Percentiles rank a stretch among this genome's conserved stretches.
phyloP scores from a whole-genome alignment of 2,329 filamentous ascomycete species.

The Colletotrichum tropicale region DNA sequence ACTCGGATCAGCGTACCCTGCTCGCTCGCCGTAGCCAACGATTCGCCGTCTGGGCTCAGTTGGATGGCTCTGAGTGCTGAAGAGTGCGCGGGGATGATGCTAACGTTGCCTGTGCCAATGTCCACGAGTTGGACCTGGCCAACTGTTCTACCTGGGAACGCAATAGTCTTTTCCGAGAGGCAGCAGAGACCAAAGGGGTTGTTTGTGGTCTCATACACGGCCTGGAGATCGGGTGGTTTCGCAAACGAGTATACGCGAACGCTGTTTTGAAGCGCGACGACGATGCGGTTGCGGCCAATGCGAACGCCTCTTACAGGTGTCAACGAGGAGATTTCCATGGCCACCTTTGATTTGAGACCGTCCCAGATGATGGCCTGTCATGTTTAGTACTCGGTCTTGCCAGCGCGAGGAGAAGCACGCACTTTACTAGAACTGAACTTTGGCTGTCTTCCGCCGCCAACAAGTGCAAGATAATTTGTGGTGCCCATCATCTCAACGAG shows the following conservation, averaged over 20 bases:
- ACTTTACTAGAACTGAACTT: slow-evolving; percentile 90
- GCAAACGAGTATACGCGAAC: slow-evolving; percentile 83
- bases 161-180: slow-evolving; percentile 73
- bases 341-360: slow-evolving; percentile 74
- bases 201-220: slow-evolving; percentile 83
- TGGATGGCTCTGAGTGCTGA: slow-evolving; percentile 79
- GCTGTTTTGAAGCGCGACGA: slow-evolving; percentile 81
- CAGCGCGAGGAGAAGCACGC: neutral
- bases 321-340: slow-evolving; percentile 80
- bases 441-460: slow-evolving; percentile 84
- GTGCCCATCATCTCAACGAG: slow-evolving; percentile 86
- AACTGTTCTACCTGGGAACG: slow-evolving; percentile 84
- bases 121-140: slow-evolving; percentile 92
- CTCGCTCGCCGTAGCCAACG: slow-evolving; percentile 90
- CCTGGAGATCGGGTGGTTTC: slow-evolving; percentile 71
- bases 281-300: slow-evolving; percentile 76
- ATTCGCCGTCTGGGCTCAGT: slow-evolving; percentile 78
- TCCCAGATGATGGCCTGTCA: slow-evolving; percentile 86
- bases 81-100: slow-evolving; percentile 90
- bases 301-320: slow-evolving; percentile 78
- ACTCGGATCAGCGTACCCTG: slow-evolving; percentile 88
- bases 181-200: slow-evolving; percentile 84
- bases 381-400: neutral
- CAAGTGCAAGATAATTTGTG: slow-evolving; percentile 85
- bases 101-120: slow-evolving; percentile 78